Conservation (phyloP, 495 filamentous ascomycete genomes). For the Hypoxylon perforatum region DNA sequence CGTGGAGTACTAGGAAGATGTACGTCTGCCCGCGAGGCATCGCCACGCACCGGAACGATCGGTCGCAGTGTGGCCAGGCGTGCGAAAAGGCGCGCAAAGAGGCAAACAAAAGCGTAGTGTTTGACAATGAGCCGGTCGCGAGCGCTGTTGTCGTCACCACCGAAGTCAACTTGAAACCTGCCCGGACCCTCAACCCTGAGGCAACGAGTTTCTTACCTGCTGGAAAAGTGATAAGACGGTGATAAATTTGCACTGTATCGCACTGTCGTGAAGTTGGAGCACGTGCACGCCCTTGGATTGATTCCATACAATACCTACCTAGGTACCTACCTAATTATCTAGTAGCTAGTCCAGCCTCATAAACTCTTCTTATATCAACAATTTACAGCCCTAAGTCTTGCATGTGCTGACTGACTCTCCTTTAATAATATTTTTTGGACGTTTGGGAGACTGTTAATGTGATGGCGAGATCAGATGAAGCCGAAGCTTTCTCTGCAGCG, state of each 20-base stretch:
- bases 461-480: slow-evolving; percentile 86
- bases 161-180: background rate
- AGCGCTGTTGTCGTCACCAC: slow-evolving; percentile 12
- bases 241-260: slow-evolving; percentile 16
- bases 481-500: slow-evolving; percentile 81
- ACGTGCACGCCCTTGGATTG: slow-evolving; percentile 37
- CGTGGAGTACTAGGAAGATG: slow-evolving; percentile 3
- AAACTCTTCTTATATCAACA: background rate
- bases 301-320: slow-evolving; percentile 7
- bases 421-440: background rate
- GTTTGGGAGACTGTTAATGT: background rate
- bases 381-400: background rate
- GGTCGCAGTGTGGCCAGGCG: slow-evolving; percentile 3
- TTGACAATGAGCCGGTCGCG: background rate
- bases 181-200: too few relatives aligned
- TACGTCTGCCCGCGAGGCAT: slow-evolving; percentile 23
- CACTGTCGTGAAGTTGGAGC: slow-evolving; percentile 11
- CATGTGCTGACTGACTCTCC: background rate
- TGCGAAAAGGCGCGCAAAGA: slow-evolving; percentile 2
- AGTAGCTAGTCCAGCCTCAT: background rate
- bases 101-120: background rate
- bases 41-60: background rate
- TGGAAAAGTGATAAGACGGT: too few relatives aligned
- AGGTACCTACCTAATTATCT: background rate
- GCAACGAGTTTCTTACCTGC: too few relatives aligned